These are phyloP conservation scores for Ophiostoma angusticollis DNA, from an alignment of 2,329 filamentous ascomycete genomes.

Conservation along the genomic window DNA sequence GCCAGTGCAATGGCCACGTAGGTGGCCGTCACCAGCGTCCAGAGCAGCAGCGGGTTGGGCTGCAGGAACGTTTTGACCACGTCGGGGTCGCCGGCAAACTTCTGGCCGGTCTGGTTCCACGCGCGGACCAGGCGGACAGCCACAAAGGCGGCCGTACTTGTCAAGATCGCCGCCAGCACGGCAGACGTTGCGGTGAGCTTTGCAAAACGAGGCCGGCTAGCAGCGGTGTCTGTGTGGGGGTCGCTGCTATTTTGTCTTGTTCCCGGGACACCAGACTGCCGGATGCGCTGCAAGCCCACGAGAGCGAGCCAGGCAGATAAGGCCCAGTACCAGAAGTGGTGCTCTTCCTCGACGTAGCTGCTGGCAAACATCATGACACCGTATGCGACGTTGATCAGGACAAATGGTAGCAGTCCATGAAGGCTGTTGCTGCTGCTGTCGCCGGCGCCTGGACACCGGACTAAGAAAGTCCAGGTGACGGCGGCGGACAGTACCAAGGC, in stretches of 20 bases:
- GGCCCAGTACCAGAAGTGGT: conserved; percentile 97
- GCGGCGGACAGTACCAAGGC: conserved; percentile 29
- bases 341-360: conserved; percentile 96
- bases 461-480: conserved; percentile 19
- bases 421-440: neutral
- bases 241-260: too few species aligned
- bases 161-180: conserved; percentile 17
- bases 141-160: conserved; percentile 42
- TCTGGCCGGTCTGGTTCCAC: conserved; percentile 98
- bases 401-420: conserved; percentile 28
- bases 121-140: conserved; percentile 55
- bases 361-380: conserved; percentile 92
- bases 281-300: conserved; percentile 36
- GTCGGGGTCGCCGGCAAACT: conserved; percentile 82
- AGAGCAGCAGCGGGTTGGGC: conserved; percentile 54
- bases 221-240: too few species aligned
- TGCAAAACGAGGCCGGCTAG: too few species aligned
- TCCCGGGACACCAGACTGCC: too few species aligned
- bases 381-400: conserved; percentile 48
- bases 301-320: conserved; percentile 55
- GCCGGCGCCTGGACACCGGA: neutral
- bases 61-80: conserved; percentile 62
- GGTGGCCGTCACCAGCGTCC: conserved; percentile 55
- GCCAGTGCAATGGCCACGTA: conserved; percentile 50
- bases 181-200: too few species aligned